Conservation (phyloP, 306 rosid genomes). For the Dalbergia cultrata region DNA sequence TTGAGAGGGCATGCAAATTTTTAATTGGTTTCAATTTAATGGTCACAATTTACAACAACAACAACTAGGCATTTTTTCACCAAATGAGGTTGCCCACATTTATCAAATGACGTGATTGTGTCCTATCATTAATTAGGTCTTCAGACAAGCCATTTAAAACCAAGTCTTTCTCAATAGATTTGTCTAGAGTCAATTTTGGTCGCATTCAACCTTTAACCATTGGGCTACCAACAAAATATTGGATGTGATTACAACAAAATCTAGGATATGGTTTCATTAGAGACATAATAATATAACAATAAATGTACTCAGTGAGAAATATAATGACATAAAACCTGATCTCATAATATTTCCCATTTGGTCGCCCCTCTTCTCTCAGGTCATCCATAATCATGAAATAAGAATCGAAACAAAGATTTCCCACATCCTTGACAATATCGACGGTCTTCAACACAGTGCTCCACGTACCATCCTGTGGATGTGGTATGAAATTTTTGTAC, state of each 20-base stretch:
- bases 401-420: slow-evolving; percentile 70
- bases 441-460: slow-evolving; percentile 64
- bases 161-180: too few species aligned
- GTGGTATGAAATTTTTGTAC: slow-evolving; percentile 42
- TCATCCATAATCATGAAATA: slow-evolving; percentile 83
- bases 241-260: slow-evolving; percentile 10
- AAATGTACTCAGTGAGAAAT: neutral
- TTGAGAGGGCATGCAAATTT: neutral
- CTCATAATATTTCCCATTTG: slow-evolving; percentile 70
- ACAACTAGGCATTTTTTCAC: too few species aligned
- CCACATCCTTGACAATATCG: slow-evolving; percentile 72
- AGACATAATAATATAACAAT: slow-evolving; percentile 10
- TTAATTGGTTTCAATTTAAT: neutral
- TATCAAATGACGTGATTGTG: neutral
- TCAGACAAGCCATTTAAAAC: too few species aligned
- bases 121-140: neutral
- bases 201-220: neutral
- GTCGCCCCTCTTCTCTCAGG: slow-evolving; percentile 57
- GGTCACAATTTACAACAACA: neutral
- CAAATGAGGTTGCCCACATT: too few species aligned
- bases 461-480: slow-evolving; percentile 86
- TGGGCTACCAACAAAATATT: neutral
- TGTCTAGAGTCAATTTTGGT: neutral
- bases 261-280: neutral
- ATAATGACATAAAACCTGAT: slow-evolving; percentile 65